phyloP scores from a whole-genome alignment of 1,139 yeast genomes.

The Citeromyces hawaiiensis region DNA sequence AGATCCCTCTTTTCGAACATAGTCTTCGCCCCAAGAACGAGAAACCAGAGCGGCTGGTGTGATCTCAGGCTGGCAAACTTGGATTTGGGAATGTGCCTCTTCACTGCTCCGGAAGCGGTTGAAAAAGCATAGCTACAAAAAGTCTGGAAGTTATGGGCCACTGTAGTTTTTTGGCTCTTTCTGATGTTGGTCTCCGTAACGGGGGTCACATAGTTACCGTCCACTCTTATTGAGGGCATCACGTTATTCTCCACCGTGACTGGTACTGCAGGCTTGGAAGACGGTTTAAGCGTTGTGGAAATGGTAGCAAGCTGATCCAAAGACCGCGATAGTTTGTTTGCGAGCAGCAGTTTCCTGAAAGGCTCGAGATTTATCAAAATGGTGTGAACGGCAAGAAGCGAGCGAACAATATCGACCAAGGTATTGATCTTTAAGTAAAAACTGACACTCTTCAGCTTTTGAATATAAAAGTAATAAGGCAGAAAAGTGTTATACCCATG shows the following conservation, averaged over 20 bases:
- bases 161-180: constrained; percentile 8
- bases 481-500: constrained; percentile 1
- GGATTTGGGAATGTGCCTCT: constrained; percentile 1
- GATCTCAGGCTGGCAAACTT: constrained; percentile 10
- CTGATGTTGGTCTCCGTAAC: neutral
- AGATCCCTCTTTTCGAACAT: constrained; percentile 32
- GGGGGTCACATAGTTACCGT: neutral
- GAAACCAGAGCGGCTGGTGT: constrained; percentile 56
- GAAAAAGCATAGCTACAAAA: constrained; percentile 30
- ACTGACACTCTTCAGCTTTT: constrained; percentile 1
- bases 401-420: constrained; percentile 19
- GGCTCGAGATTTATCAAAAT: constrained; percentile 18
- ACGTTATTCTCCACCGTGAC: constrained; percentile 11
- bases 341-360: constrained; percentile 2
- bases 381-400: constrained; percentile 28
- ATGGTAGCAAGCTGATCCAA: constrained; percentile 4
- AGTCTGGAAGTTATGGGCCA: constrained; percentile 42
- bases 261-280: neutral
- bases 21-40: constrained; percentile 47
- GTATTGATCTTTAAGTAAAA: constrained; percentile 8
- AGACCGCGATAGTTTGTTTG: constrained; percentile 2
- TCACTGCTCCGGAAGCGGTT: constrained; percentile 8
- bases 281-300: constrained; percentile 7
- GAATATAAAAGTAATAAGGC: constrained; percentile 2
- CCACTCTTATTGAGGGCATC: constrained; percentile 6